These are phyloP conservation scores for Phytophthora citricola DNA, from an alignment of 352 stramenopile species.

Conservation along the genomic window DNA sequence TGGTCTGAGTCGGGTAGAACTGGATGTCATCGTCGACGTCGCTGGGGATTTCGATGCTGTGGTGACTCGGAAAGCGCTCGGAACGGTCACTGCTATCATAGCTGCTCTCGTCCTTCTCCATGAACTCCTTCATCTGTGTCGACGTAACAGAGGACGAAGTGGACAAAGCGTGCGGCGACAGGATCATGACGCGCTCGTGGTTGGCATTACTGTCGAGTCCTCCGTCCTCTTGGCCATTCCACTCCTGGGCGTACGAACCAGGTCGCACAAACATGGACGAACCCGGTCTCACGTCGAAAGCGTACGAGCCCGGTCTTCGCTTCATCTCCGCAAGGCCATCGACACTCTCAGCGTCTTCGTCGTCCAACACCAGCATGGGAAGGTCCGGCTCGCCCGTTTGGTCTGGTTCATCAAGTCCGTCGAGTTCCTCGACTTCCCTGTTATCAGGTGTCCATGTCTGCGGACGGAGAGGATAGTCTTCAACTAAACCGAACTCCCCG, in stretches of 20 bases:
- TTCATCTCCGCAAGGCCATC: conserved; percentile 42
- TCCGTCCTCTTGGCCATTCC: conserved; percentile 31
- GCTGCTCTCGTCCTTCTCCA: conserved; percentile 38
- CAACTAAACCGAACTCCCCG: conserved; percentile 5
- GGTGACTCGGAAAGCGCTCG: conserved; percentile 14
- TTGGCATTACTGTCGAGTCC: conserved; percentile 30
- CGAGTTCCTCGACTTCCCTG: conserved; percentile 36
- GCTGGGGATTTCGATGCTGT: conserved; percentile 23
- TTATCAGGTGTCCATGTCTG: conserved; percentile 36
- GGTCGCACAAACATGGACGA: conserved; percentile 25
- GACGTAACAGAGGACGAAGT: conserved; percentile 47
- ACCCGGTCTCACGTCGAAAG: conserved; percentile 21
- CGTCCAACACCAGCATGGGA: conserved; percentile 44
- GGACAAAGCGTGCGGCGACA: conserved; percentile 39
- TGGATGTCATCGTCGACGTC: conserved; percentile 45
- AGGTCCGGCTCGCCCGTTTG: conserved; percentile 29
- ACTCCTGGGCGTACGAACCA: conserved; percentile 37
- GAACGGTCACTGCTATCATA: conserved; percentile 28
- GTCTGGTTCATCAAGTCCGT: conserved; percentile 23
- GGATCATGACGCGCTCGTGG: conserved; percentile 32
- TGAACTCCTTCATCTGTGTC: conserved; percentile 35
- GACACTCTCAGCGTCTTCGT: conserved; percentile 43
- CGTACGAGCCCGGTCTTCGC: conserved; percentile 21
- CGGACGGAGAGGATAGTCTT: conserved; percentile 17
- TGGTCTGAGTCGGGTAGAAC: conserved; percentile 46